Percentiles rank a stretch among this genome's conserved stretches.
Conservation (phyloP, 2,329 filamentous ascomycete species). For the Penicillium sp. region DNA sequence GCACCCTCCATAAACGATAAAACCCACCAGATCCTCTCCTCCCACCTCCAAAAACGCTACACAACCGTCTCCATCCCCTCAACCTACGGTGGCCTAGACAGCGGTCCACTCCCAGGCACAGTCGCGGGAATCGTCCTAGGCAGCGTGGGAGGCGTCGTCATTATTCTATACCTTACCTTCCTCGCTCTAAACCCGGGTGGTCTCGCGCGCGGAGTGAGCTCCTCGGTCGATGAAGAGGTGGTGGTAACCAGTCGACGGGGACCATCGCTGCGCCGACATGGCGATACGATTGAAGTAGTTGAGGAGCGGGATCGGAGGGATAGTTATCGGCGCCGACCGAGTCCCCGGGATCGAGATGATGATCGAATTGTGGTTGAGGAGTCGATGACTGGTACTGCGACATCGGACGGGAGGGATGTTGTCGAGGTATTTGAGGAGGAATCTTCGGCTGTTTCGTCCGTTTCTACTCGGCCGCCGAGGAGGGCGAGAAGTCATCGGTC, state of each 20-base stretch:
- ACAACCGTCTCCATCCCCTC: conserved; percentile 57
- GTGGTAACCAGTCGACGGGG: conserved; percentile 22
- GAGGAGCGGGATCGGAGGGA: conserved; percentile 30
- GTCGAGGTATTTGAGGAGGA: conserved; percentile 62
- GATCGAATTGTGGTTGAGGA: conserved; percentile 35
- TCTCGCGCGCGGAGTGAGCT: conserved; percentile 24
- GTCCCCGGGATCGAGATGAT: conserved; percentile 15
- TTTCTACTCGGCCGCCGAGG: conserved; percentile 33
- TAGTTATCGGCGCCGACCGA: conserved; percentile 20
- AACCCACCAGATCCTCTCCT: conserved; percentile 7
- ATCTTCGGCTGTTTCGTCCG: conserved; percentile 30
- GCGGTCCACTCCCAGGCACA: conserved; percentile 56
- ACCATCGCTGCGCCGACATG: conserved; percentile 12
- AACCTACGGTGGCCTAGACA: conserved; percentile 58
- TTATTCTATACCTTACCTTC: conserved; percentile 56
- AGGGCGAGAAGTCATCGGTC: conserved; percentile 41
- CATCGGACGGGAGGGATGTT: conserved; percentile 44
- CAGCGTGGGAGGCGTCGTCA: conserved; percentile 52
- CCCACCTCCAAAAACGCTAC: conserved; percentile 24
- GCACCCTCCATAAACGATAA: not conserved
- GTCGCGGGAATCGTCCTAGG: conserved; percentile 61
- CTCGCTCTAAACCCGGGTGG: conserved; percentile 50
- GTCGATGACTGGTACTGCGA: conserved; percentile 27
- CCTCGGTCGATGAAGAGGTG: conserved; percentile 30
- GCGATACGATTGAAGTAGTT: conserved; percentile 34